Percentiles rank a stretch among this genome's conserved stretches.
Conservation (phyloP, 169 alveolate genomes). For the Plasmodium sp. region DNA sequence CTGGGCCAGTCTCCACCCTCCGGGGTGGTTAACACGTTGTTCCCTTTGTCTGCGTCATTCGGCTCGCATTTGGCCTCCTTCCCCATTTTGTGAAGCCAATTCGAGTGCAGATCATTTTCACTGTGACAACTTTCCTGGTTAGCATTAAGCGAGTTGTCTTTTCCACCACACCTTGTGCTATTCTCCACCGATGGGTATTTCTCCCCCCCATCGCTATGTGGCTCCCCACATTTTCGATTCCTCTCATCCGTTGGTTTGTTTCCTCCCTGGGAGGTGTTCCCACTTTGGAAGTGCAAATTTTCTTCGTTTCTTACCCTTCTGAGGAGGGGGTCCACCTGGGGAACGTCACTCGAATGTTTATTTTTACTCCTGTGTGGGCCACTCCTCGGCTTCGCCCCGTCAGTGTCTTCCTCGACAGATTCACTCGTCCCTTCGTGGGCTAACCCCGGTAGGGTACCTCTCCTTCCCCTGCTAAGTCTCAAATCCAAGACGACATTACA, state of each 20-base stretch:
- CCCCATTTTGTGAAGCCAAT: neutral
- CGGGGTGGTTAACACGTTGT: neutral
- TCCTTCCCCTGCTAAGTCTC: neutral
- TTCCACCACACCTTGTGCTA: neutral
- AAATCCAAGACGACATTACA: slow-evolving; percentile 42
- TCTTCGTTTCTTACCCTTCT: neutral
- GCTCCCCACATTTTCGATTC: neutral
- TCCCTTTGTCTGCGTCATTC: neutral
- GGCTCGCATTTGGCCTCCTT: neutral
- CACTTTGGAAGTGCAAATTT: neutral
- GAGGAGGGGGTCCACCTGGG: neutral
- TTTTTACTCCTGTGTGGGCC: neutral
- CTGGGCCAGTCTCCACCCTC: neutral
- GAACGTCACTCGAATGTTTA: neutral
- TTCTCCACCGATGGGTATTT: neutral
- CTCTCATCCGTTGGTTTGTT: neutral
- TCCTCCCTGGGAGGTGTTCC: neutral
- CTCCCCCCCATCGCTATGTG: neutral
- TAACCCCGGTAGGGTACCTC: neutral
- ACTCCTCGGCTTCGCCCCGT: neutral
- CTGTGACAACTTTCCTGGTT: neutral
- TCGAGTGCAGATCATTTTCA: neutral
- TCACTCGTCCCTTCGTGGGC: neutral
- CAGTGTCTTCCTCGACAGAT: neutral
- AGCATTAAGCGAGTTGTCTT: neutral